These are phyloP conservation scores for Yarrowia galli DNA, from an alignment of 1,139 yeast genomes.

Conservation along the genomic window DNA sequence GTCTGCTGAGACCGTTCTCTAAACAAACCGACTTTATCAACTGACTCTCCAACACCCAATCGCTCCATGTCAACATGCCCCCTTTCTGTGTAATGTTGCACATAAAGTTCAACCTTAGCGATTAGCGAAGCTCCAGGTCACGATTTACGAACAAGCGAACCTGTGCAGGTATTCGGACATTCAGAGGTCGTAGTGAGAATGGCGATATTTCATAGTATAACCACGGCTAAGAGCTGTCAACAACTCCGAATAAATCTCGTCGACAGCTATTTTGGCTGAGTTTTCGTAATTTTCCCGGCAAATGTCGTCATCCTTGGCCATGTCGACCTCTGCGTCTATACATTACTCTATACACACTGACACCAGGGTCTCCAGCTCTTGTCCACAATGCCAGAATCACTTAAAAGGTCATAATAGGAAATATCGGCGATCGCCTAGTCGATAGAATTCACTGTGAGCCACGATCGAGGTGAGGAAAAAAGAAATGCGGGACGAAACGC, in stretches of 20 bases:
- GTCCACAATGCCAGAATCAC: neutral
- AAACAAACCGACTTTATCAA: neutral
- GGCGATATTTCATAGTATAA: neutral
- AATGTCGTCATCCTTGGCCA: neutral
- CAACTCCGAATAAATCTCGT: too few relatives aligned
- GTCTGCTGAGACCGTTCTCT: neutral
- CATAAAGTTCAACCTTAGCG: neutral
- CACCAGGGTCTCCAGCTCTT: neutral
- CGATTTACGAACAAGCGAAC: slow-evolving; percentile 3
- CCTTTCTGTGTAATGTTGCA: neutral
- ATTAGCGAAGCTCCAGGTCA: neutral
- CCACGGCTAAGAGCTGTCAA: too few relatives aligned
- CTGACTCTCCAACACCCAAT: neutral
- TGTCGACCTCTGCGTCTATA: neutral
- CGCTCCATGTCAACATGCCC: neutral
- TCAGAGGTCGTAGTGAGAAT: neutral
- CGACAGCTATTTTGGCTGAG: too few relatives aligned
- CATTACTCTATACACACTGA: neutral
- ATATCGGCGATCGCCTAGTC: neutral
- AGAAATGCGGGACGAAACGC: neutral
- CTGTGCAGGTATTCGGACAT: neutral
- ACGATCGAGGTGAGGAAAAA: slow-evolving; percentile 13
- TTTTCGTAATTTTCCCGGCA: too few relatives aligned
- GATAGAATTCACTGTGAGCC: neutral
- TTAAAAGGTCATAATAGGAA: neutral